Evolutionary conservation across 1,284 basidiomycete species (phyloP).

Genomic region (Tilletia horrida): DNA sequence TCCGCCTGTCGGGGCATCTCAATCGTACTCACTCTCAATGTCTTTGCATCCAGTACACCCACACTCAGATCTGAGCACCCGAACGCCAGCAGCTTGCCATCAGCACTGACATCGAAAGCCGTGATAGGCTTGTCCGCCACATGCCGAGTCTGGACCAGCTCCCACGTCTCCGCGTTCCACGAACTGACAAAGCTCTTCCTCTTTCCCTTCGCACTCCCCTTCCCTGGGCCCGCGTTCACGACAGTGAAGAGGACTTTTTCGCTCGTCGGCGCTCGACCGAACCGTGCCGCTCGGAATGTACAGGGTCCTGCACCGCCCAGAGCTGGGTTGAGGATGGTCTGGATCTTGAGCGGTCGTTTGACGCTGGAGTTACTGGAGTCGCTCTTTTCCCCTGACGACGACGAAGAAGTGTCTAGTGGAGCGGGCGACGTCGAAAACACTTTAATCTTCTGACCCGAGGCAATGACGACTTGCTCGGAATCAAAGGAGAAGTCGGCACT

Average conservation of each 20-base stretch:
- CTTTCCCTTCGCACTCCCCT: constrained; percentile 33
- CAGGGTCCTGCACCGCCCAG: constrained; percentile 43
- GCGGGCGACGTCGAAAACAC: constrained; percentile 40
- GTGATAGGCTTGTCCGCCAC: constrained; percentile 50
- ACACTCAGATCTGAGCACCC: constrained; percentile 84
- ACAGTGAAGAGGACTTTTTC: constrained; percentile 44
- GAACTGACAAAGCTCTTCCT: constrained; percentile 48
- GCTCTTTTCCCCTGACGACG: constrained; percentile 9
- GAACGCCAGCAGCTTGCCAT: constrained; percentile 78
- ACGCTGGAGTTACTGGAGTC: background rate
- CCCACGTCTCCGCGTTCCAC: constrained; percentile 51
- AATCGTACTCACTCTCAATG: constrained; percentile 66
- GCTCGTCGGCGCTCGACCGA: constrained; percentile 32
- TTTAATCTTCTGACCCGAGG: constrained; percentile 38
- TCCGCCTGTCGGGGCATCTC: background rate
- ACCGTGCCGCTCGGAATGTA: constrained; percentile 43
- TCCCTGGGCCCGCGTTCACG: constrained; percentile 33
- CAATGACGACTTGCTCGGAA: constrained; percentile 42
- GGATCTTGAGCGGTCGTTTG: constrained; percentile 19
- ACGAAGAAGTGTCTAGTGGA: background rate
- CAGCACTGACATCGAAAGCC: constrained; percentile 54
- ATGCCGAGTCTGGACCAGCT: constrained; percentile 38
- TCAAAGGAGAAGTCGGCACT: constrained; percentile 50
- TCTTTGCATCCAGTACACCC: constrained; percentile 76
- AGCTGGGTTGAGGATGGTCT: constrained; percentile 48